phyloP scores from a whole-genome alignment of 805 yeast species.

The Candida insectorum region DNA sequence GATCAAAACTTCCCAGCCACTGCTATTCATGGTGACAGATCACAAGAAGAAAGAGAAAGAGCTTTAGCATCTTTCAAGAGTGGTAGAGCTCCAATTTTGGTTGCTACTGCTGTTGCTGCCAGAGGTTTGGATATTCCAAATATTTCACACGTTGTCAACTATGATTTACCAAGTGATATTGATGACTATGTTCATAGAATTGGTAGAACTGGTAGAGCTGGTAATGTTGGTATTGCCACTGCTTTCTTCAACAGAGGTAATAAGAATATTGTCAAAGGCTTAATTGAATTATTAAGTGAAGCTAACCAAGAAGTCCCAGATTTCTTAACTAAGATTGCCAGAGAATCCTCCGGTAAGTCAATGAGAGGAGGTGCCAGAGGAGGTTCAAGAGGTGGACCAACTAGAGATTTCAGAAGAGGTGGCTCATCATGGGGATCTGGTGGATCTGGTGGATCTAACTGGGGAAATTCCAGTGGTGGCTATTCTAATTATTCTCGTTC shows the following conservation, averaged over 20 bases:
- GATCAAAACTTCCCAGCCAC: slow-evolving; percentile 93
- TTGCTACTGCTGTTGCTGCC: slow-evolving; percentile 99
- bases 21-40: slow-evolving; percentile 98
- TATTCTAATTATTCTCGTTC: slow-evolving; percentile 15
- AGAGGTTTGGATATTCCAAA: slow-evolving; percentile 99
- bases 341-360: slow-evolving; percentile 63
- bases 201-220: slow-evolving; percentile 99
- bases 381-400: slow-evolving; percentile 26
- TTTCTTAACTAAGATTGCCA: slow-evolving; percentile 74
- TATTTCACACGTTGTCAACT: slow-evolving; percentile 96
- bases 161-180: slow-evolving; percentile 93
- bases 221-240: slow-evolving; percentile 97
- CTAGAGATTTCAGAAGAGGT: slow-evolving; percentile 52
- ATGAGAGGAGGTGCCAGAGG: slow-evolving; percentile 20
- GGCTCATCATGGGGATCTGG: too few species aligned
- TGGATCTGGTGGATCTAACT: slow-evolving; percentile 28
- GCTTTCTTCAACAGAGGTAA: slow-evolving; percentile 97
- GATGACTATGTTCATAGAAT: slow-evolving; percentile 99
- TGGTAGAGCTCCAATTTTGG: slow-evolving; percentile 90
- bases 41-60: slow-evolving; percentile 96
- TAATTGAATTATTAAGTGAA: slow-evolving; percentile 82
- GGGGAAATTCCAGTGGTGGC: slow-evolving; percentile 14
- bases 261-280: slow-evolving; percentile 82
- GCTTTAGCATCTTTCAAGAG: slow-evolving; percentile 91
- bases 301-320: slow-evolving; percentile 98